Evolutionary conservation across 805 yeast genomes (phyloP).

Genomic region (Scheffersomyces ergatensis): DNA sequence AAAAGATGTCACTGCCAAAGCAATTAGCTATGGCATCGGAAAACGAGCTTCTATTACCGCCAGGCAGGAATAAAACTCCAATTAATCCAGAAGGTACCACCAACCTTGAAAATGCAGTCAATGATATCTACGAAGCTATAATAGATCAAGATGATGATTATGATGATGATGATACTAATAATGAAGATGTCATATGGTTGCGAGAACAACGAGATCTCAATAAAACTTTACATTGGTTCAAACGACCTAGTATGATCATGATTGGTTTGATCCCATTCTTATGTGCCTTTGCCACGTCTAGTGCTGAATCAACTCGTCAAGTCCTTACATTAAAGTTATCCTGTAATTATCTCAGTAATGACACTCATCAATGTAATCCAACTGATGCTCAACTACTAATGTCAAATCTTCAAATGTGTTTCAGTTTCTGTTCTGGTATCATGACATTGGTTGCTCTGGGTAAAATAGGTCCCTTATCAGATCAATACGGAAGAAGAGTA

Average conservation of each 20-base stretch:
- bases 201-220: conserved; percentile 48
- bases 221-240: conserved; percentile 47
- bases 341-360: conserved; percentile 18
- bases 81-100: conserved; percentile 1
- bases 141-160: conserved; percentile 25
- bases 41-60: neutral
- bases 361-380: conserved; percentile 24
- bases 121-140: conserved; percentile 40
- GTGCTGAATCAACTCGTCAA: conserved; percentile 41
- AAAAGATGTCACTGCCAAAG: too few species aligned
- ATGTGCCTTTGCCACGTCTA: conserved; percentile 39
- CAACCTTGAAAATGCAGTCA: conserved; percentile 27
- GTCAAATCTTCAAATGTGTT: conserved; percentile 49
- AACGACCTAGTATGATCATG: conserved; percentile 55
- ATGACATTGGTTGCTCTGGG: conserved; percentile 55
- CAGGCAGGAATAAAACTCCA: neutral
- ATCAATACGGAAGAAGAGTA: conserved; percentile 35
- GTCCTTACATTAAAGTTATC: conserved; percentile 28
- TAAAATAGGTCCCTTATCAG: conserved; percentile 40
- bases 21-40: neutral
- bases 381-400: conserved; percentile 33
- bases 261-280: conserved; percentile 43
- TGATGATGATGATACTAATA: conserved; percentile 24
- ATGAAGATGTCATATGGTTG: conserved; percentile 47
- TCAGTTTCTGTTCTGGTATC: conserved; percentile 39